Evolutionary conservation across 2,329 filamentous ascomycete species (phyloP).

Genomic region (Fusarium anthophilum): DNA sequence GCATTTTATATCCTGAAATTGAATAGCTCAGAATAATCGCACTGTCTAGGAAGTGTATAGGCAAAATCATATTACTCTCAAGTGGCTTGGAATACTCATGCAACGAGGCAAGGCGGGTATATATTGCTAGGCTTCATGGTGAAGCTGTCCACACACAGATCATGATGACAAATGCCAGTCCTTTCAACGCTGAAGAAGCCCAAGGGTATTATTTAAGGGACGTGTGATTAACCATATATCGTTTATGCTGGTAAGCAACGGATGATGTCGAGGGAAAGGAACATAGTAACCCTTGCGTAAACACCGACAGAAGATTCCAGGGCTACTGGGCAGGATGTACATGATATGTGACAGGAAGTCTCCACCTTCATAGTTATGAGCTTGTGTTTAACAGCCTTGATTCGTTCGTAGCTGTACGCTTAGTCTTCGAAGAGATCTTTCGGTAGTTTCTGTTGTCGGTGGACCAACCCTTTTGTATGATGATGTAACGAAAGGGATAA

Average conservation of each 20-base stretch:
- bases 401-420: not conserved
- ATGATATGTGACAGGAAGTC: fast-evolving
- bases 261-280: no score
- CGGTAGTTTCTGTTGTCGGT: not conserved
- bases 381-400: not conserved
- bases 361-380: not conserved
- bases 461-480: not conserved
- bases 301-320: no score
- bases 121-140: not conserved
- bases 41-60: no score
- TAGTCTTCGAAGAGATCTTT: not conserved
- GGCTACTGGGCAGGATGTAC: not conserved
- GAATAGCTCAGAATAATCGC: no score
- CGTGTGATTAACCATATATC: no score
- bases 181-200: not conserved
- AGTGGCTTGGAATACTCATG: not conserved
- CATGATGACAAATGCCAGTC: not conserved
- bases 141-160: not conserved
- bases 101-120: not conserved
- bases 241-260: not conserved
- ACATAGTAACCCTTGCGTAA: not conserved
- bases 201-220: not conserved
- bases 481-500: not conserved
- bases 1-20: not conserved
- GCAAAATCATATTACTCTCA: no score